Percentiles rank a stretch among this genome's conserved stretches.
Conservation (phyloP, 345 rosid species). For the Boechera stricta region DNA sequence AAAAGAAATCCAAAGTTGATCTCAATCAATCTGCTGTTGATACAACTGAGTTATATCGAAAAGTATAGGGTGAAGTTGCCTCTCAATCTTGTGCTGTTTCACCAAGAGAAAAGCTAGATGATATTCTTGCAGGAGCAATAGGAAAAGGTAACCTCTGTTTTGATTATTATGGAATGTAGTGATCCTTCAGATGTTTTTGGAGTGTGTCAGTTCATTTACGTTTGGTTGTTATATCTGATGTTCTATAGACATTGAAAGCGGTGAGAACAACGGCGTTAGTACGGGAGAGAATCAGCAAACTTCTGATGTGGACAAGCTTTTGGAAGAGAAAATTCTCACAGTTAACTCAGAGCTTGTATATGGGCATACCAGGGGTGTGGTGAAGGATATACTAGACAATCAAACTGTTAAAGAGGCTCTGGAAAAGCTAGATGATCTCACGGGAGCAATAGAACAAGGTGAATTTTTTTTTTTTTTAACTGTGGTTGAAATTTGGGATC, state of each 20-base stretch:
- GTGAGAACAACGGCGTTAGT: conserved; percentile 8
- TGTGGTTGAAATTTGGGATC: neutral
- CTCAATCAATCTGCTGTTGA: conserved; percentile 35
- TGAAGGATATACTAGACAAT: neutral
- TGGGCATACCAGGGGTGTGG: neutral
- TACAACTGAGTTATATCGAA: neutral
- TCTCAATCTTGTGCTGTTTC: conserved; percentile 41
- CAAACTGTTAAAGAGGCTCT: neutral
- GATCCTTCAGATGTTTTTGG: neutral
- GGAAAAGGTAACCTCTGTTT: conserved; percentile 17
- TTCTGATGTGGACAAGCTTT: neutral
- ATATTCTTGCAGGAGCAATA: conserved; percentile 31
- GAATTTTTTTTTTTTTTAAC: neutral
- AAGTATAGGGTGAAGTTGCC: neutral
- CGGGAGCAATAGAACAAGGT: conserved; percentile 4
- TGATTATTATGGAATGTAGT: neutral
- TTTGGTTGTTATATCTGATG: conserved; percentile 26
- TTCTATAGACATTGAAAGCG: conserved; percentile 40
- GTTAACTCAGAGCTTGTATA: conserved; percentile 10
- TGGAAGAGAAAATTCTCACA: neutral
- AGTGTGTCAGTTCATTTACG: conserved; percentile 13
- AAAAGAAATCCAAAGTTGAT: conserved; percentile 40
- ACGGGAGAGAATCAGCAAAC: conserved; percentile 19
- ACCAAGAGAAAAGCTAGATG: conserved; percentile 40
- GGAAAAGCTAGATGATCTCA: conserved; percentile 22